Base-by-base conservation (phyloP, 257 asterid species). In the Solanum chaucha region DNA sequence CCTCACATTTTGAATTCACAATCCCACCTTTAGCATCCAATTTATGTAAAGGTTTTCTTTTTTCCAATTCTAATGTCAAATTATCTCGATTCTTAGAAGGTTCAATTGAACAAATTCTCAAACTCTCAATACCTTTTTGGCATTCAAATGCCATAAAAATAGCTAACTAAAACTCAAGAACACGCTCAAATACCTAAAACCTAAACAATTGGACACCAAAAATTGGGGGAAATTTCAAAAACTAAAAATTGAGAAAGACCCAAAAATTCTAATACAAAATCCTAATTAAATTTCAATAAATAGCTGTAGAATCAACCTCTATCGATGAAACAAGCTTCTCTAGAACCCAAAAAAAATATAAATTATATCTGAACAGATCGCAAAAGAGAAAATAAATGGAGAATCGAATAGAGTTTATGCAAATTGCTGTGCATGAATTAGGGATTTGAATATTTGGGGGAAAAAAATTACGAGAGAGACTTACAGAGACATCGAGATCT, bases 91-190 rank as follows among this genome's bases (percentile, higher is more conserved):
- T 87, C 65, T 88, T 41, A 6, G 61, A 72, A 64, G 83, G 73
- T 86, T 67, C 86, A 87, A 88, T 93, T 87, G 59, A 86, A 36
- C 58, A 87, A 85, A 68, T 81, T 85, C 70, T 89, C 90, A 85
- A 87, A 89, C 86, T 88, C 80, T 90, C 87, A 84, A 87, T 92
- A 93, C 55, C 89, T 89, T 88, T 85, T 83, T 89, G 98, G 99
- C 98, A 95, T 90, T 94, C 98, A 92, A 93, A 94, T 94, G 91
- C 99, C 99, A 97, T 97, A 94, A 93, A 92, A 94, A 90, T 20
- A 11, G 5, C 30, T 59, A 73, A 86, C 89, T 78, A 44, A 41
- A 44, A 14, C 64, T 78, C 36, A 41, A 77, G 8, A 78, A 77
- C 32, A 24, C 84, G 38, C 65, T 78, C 84, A 44, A 78, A 78